Evolutionary conservation across 805 yeast species (phyloP).

Genomic region (Groenewaldozyma tartarivorans): DNA sequence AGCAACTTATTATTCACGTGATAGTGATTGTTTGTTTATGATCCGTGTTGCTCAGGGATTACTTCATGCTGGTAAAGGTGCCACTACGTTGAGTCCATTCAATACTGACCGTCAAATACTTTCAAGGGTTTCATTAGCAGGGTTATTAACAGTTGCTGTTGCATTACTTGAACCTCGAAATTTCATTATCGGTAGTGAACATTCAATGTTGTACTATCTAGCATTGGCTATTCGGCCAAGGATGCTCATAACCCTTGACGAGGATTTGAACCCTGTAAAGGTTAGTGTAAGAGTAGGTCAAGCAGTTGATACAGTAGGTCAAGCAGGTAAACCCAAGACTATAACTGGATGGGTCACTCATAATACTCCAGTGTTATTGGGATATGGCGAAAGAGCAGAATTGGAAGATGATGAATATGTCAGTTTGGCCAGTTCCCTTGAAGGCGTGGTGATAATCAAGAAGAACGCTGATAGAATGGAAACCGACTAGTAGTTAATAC

Average conservation of each 20-base stretch:
- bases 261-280: slow-evolving; percentile 79
- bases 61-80: slow-evolving; percentile 93
- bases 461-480: slow-evolving; percentile 65
- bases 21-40: slow-evolving; percentile 82
- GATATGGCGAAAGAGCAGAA: slow-evolving; percentile 94
- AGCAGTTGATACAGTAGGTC: slow-evolving; percentile 98
- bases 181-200: slow-evolving; percentile 65
- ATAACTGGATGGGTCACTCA: slow-evolving; percentile 99
- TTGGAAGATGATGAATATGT: slow-evolving; percentile 90
- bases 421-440: slow-evolving; percentile 70
- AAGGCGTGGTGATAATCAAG: slow-evolving; percentile 86
- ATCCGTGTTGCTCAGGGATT: slow-evolving; percentile 94
- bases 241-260: slow-evolving; percentile 87
- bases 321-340: slow-evolving; percentile 98
- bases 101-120: slow-evolving; percentile 79
- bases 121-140: slow-evolving; percentile 83
- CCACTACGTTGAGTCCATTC: slow-evolving; percentile 80
- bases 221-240: slow-evolving; percentile 89
- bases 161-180: slow-evolving; percentile 78
- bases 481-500: slow-evolving; percentile 13
- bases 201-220: slow-evolving; percentile 74
- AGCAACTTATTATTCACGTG: slow-evolving; percentile 86
- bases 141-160: slow-evolving; percentile 73
- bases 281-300: slow-evolving; percentile 98
- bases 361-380: slow-evolving; percentile 89